Base-by-base conservation (phyloP, 2,329 filamentous ascomycete species). In the Exserohilum rostratum region DNA sequence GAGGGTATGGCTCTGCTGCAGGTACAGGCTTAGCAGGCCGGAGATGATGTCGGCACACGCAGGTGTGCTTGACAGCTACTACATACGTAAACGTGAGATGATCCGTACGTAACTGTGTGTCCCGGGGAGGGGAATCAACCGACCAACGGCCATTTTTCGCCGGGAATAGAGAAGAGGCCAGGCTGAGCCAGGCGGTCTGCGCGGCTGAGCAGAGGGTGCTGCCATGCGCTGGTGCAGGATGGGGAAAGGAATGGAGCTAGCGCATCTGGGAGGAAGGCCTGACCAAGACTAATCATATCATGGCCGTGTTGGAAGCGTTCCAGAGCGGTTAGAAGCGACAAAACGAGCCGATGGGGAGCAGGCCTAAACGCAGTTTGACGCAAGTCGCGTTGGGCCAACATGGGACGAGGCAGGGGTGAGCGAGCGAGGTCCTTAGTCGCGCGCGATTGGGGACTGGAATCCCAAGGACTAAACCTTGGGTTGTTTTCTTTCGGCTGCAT, bases 301-400 rank as follows among this genome's bases (percentile, higher is more conserved):
- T 46, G 50, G 47, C 47, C 53, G 51, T 44, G 46, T 53, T 53
- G 35, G 43, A 45, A 45, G 51, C 62, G 62, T 55, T 58, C 54
- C 49, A 64, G 62, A 55, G 62, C 58, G 66, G 57, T 60, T 64
- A 53, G 56, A 57, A 65, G 60, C 62, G 60, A 68, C 48, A 51
- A 47, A 60, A 58, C 30, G 60, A 58, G 59, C 59, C 49, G 50
- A 57, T 48, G 58, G 50, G 61, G 7, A 7, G 63, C 57, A 38
- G 64, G 61, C 57, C 65, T 60, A 70, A 69, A 71, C 65, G 61
- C 70, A 66, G 63, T 64, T 64, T 66, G 68, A 62, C 57, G 64
- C 68, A 71, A 52, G 58, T 56, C 46, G 61, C 47, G 50, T 60
- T 67, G 46, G 66, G 68, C 61, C 65, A 61, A 60, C 35, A 29